These are phyloP conservation scores for Penicillium sclerotiorum DNA, from an alignment of 2,329 filamentous ascomycete genomes.

Conservation along the genomic window DNA sequence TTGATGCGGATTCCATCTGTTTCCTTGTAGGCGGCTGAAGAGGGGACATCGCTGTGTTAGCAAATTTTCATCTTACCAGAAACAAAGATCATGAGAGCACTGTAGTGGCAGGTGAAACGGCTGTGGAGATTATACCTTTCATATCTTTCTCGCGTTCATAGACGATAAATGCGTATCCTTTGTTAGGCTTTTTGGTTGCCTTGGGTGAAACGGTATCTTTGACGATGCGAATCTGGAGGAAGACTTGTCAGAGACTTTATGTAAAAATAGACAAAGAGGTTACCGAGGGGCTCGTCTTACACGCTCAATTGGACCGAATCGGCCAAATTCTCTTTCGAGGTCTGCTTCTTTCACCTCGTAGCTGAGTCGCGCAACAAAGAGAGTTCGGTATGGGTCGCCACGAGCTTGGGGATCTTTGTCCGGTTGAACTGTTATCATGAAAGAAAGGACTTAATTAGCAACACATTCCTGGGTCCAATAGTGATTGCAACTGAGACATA, in stretches of 20 bases:
- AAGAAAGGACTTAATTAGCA: conserved; percentile 8
- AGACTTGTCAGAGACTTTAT: background rate
- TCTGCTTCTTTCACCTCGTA: conserved; percentile 90
- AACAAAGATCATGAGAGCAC: background rate
- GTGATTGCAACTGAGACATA: conserved; percentile 42
- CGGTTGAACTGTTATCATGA: conserved; percentile 67
- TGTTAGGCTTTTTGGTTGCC: conserved; percentile 78
- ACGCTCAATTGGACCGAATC: conserved; percentile 91
- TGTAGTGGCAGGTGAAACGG: conserved; percentile 10
- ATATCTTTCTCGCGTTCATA: conserved; percentile 98
- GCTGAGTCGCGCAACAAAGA: conserved; percentile 87
- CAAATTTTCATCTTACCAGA: conserved; percentile 29
- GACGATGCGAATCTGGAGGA: conserved; percentile 77
- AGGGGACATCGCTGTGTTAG: conserved; percentile 43
- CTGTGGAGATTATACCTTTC: conserved; percentile 72
- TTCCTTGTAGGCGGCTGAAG: conserved; percentile 85
- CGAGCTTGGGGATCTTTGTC: conserved; percentile 82
- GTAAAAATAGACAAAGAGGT: background rate
- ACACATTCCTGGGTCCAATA: background rate
- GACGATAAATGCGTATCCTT: conserved; percentile 94
- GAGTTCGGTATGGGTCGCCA: conserved; percentile 91
- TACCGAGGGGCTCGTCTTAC: conserved; percentile 53
- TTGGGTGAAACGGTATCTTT: conserved; percentile 68
- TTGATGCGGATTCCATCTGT: conserved; percentile 90
- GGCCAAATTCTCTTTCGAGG: conserved; percentile 87